Conservation (phyloP, 257 asterid genomes). For the Asclepias syriaca region DNA sequence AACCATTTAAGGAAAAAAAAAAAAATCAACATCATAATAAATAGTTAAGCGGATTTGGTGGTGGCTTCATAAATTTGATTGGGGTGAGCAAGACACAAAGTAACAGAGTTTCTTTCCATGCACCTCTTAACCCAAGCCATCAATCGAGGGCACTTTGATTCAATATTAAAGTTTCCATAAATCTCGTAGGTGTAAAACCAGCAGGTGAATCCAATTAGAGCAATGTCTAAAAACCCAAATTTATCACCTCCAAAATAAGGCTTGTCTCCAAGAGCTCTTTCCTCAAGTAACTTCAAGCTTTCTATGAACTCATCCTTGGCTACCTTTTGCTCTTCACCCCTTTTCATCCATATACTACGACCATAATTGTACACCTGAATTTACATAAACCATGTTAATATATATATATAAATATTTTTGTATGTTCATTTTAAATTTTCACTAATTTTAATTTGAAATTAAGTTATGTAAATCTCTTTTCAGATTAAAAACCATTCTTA, state of each 20-base stretch:
- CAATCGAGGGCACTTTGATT: conserved; percentile 41
- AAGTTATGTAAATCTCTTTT: no score
- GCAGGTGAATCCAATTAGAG: conserved; percentile 34
- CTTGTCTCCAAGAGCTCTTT: conserved; percentile 39
- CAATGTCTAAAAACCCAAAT: conserved; percentile 49
- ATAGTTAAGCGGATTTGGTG: not conserved
- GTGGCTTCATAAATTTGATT: conserved; percentile 14
- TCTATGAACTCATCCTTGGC: conserved; percentile 50
- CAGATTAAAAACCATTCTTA: no score
- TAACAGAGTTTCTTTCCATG: conserved; percentile 40
- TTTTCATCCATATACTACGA: conserved; percentile 36
- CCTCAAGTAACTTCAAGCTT: conserved; percentile 37
- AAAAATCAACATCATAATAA: no score
- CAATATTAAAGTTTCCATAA: conserved; percentile 39
- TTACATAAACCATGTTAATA: not conserved
- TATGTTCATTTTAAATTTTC: no score
- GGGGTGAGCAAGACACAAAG: conserved; percentile 44
- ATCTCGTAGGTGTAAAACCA: conserved; percentile 57
- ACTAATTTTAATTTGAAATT: no score
- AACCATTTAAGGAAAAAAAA: no score
- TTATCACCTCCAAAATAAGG: conserved; percentile 47
- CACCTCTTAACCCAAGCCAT: conserved; percentile 56
- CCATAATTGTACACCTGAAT: conserved; percentile 27
- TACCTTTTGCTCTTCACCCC: conserved; percentile 45
- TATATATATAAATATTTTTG: no score